Evolutionary conservation across 352 stramenopile genomes (phyloP), one percentile per base, ranked within the genome.

Genomic region (Blastocystis sp.): DNA sequence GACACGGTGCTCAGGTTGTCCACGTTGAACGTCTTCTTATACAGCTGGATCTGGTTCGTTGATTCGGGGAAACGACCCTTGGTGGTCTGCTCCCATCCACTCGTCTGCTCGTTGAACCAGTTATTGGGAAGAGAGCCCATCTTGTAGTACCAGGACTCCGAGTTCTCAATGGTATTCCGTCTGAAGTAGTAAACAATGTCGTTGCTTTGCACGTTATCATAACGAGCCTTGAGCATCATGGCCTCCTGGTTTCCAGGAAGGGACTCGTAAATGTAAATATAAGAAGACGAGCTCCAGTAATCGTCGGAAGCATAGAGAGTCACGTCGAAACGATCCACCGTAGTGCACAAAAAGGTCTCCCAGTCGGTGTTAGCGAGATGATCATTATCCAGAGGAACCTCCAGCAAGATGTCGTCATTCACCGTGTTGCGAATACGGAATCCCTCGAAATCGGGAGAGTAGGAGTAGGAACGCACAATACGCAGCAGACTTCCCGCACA

Each of bases 61-160:
- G 57, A 67, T 11, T 7, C n/a, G 38, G 57, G 57, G 57, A 67
- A 67, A 2, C 16, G 3, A 11, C 32, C 32, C 38, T 40, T 8
- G 38, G n/a, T 40, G 21, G 24, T 24, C 32, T 67, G 57, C 3
- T 1, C 2, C 57, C 57, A 67, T 21, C 24, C 24, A 32, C 18
- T 32, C 7, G 51, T 59, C 3, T 59, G 18, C 3, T 18, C n/a
- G 32, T 59, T 59, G 32, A 32, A 11, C 63, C 63, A 75, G 46
- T 49, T 34, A 36, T n/a, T 11, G 27, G 63, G 63, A 0, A 75
- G 4, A 0, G 40, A n/a, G 1, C 34, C 63, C 63, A 75, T 75
- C 36, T 75, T 75, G 21, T 75, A 75, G 46, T 75, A 75, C 63
- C 63, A 75, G n/a, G n/a, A 27, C 11, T 59, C 3, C 7, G 51